phyloP scores from a whole-genome alignment of 208 protist species.

The Leishmania mexicana region DNA sequence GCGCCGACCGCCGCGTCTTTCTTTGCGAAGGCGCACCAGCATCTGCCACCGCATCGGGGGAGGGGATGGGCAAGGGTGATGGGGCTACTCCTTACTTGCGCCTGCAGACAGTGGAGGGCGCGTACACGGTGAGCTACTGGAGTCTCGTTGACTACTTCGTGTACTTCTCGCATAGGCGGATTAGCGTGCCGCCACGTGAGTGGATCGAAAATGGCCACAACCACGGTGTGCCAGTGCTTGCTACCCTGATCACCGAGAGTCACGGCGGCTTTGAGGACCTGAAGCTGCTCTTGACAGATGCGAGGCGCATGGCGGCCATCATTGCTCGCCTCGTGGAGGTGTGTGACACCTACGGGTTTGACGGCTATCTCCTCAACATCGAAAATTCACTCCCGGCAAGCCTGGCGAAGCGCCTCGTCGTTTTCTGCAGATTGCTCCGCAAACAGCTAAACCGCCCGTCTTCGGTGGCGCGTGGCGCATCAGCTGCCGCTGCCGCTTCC shows the following conservation, averaged over 20 bases:
- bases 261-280: constrained; percentile 36
- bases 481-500: not conserved
- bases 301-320: constrained; percentile 38
- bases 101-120: constrained; percentile 18
- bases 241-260: constrained; percentile 88
- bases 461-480: not conserved
- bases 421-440: constrained; percentile 64
- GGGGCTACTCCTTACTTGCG: not conserved
- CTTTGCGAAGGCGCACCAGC: constrained; percentile 18
- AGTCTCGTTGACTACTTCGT: constrained; percentile 79
- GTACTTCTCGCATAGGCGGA: constrained; percentile 89
- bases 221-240: constrained; percentile 82
- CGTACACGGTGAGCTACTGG: constrained; percentile 81
- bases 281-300: constrained; percentile 40
- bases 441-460: constrained; percentile 28
- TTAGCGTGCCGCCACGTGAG: constrained; percentile 78
- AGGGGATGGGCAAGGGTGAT: not conserved
- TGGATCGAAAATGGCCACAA: constrained; percentile 83
- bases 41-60: not conserved
- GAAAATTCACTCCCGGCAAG: constrained; percentile 54
- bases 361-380: constrained; percentile 94
- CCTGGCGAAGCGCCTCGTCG: constrained; percentile 49
- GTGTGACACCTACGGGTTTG: constrained; percentile 77
- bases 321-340: constrained; percentile 66
- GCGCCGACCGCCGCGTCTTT: constrained; percentile 46